Conservation (phyloP, 805 yeast genomes). For the Suhomyces sp. region DNA sequence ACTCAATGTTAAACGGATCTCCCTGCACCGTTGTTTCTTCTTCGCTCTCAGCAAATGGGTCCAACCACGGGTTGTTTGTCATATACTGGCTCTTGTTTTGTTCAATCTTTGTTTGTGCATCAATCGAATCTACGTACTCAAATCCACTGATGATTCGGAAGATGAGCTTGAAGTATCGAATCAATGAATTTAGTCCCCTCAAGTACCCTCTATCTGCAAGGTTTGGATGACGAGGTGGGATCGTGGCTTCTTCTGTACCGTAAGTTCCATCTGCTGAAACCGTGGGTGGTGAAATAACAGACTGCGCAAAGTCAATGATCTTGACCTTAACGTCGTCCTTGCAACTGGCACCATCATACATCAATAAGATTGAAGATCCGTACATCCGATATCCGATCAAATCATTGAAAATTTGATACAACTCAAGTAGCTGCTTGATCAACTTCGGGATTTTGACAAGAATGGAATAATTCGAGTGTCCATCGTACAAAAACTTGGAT, state of each 20-base stretch:
- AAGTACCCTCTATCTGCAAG: conserved; percentile 80
- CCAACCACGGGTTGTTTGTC: conserved; percentile 31
- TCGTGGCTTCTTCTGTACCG: conserved; percentile 30
- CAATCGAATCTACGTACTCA: conserved; percentile 24
- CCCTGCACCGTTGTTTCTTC: conserved; percentile 13
- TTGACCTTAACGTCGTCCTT: conserved; percentile 46
- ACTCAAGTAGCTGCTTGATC: conserved; percentile 56
- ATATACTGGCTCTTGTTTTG: conserved; percentile 14
- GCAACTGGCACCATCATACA: conserved; percentile 70
- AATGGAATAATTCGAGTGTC: conserved; percentile 56
- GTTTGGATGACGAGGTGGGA: conserved; percentile 69
- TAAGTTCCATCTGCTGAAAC: conserved; percentile 21
- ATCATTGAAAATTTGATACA: conserved; percentile 52
- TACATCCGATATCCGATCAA: conserved; percentile 81
- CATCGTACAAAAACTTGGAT: conserved; percentile 79
- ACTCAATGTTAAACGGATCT: conserved; percentile 24
- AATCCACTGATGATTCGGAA: conserved; percentile 54
- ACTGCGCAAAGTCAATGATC: conserved; percentile 94
- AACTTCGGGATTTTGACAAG: conserved; percentile 65
- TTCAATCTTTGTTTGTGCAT: conserved; percentile 15
- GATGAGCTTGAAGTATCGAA: conserved; percentile 61
- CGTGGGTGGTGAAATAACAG: conserved; percentile 66
- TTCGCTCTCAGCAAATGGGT: conserved; percentile 28
- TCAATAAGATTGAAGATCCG: conserved; percentile 83
- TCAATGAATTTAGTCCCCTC: conserved; percentile 74